Percentiles rank a stretch among this genome's conserved stretches.
Evolutionary conservation across 2,329 filamentous ascomycete species (phyloP).

Genomic region (Talaromyces verruculosus): DNA sequence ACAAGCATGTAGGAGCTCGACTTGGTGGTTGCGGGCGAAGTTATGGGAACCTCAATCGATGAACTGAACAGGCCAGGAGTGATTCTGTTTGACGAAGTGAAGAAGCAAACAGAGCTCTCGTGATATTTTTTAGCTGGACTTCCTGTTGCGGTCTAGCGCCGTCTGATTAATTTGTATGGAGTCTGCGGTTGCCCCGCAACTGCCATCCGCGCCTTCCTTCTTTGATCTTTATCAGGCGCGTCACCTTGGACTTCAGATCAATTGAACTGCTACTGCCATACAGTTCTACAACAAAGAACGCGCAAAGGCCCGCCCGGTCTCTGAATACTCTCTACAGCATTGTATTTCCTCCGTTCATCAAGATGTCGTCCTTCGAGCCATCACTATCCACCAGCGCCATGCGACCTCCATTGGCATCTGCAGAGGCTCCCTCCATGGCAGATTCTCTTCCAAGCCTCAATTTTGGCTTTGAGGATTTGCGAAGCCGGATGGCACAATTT

Average conservation of each 20-base stretch:
- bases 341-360: not conserved
- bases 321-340: not conserved
- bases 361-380: conserved; percentile 55
- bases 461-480: conserved; percentile 93
- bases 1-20: conserved; percentile 2
- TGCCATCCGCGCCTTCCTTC: conserved; percentile 7
- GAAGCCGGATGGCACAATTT: conserved; percentile 92
- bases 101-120: not conserved
- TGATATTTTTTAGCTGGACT: conserved; percentile 1
- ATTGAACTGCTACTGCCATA: not conserved
- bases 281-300: not conserved
- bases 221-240: not conserved
- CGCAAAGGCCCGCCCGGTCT: not conserved
- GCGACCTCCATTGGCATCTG: conserved; percentile 52
- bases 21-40: not conserved
- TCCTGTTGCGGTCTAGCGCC: conserved; percentile 10
- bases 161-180: not conserved
- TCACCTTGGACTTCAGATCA: not conserved
- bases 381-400: conserved; percentile 56
- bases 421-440: conserved; percentile 60
- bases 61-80: too few relatives aligned
- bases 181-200: conserved; percentile 34
- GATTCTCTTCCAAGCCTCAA: conserved; percentile 80
- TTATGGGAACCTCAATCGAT: too few relatives aligned
- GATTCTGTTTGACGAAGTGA: not conserved